Base-by-base conservation (phyloP, 495 filamentous ascomycete genomes). In the Penicillium lividum region DNA sequence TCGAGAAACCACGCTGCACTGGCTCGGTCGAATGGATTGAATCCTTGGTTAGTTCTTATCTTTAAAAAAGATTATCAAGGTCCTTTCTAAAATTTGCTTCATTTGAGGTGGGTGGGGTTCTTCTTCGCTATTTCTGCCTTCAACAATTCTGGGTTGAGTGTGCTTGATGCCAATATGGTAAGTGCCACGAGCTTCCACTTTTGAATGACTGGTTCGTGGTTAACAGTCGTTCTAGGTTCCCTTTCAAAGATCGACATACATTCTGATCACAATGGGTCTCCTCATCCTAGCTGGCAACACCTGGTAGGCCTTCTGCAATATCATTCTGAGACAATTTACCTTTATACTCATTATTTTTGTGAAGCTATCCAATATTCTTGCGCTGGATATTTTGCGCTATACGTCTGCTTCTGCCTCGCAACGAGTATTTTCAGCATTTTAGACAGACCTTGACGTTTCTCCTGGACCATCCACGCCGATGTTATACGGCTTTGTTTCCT, bases 401-500 rank as follows among this genome's bases (percentile, higher is more conserved):
- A 60, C 68, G 75, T 56, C 70, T 65, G 57, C 33, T 81, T 62
- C 64, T 84, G 31, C 78, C 83, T 75, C 82, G 10, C 75, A 70
- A 66, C 85, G 83, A 63, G 75, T 81, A 36, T 9, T 36, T 11
- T 13, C 33, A 36, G 7, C 13, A 36, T 36, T 36, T 11, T 36
- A 9, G 33, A 11, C 9, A 36, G n/a, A 92, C 89, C 1, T 76
- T 96, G 18, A 80, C 83, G 55, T 96, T 94, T 62, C 84, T 94
- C 18, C 77, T 95, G 34, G 80, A 86, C 40, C 91, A 94, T 66
- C 91, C 90, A 2, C 74, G 90, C 27, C 80, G 89, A 63, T 73
- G 74, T 28, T 93, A 94, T 64, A 95, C 92, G 10, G 89, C 92
- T 62, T 77, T 96, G 15, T 93, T 96, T 65, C 90, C 91, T 3